These are phyloP conservation scores for Colletotrichum spaethianum DNA, from an alignment of 2,329 filamentous ascomycete species.

Conservation along the genomic window DNA sequence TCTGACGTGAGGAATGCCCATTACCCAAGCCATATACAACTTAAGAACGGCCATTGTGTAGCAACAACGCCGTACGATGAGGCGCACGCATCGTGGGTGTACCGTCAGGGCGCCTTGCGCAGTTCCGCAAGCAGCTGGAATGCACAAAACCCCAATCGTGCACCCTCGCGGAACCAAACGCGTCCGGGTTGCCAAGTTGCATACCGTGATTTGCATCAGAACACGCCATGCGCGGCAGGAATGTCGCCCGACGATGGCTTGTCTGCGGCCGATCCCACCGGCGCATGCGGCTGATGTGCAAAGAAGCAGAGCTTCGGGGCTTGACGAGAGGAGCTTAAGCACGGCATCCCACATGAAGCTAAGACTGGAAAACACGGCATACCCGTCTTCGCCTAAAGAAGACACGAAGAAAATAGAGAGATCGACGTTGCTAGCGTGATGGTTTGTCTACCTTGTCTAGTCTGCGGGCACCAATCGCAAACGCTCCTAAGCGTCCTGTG, in stretches of 20 bases:
- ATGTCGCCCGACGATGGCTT: conserved; percentile 5
- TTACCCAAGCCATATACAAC: background rate
- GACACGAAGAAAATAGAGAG: background rate
- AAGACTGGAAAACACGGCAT: background rate
- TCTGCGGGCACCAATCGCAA: conserved; percentile 34
- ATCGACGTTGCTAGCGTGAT: conserved; percentile 7
- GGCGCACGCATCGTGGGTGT: conserved; percentile 8
- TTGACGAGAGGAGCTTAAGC: background rate
- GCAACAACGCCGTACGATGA: background rate
- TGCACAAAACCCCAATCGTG: background rate
- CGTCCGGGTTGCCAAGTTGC: background rate
- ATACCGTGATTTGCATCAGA: conserved; percentile 3
- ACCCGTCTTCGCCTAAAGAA: background rate
- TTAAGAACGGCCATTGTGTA: background rate
- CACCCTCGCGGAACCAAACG: background rate
- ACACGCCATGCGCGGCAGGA: conserved; percentile 18
- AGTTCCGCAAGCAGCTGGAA: conserved; percentile 31
- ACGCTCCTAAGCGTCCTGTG: background rate
- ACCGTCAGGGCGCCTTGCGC: conserved; percentile 9
- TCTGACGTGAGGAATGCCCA: conserved; percentile 30
- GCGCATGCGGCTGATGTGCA: conserved; percentile 26
- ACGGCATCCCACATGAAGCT: background rate
- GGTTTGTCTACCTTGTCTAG: background rate
- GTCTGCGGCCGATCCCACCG: conserved; percentile 14
- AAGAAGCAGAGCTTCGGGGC: background rate